Evolutionary conservation across 768 basidiomycete genomes (phyloP).

Genomic region (Boletus edulis): DNA sequence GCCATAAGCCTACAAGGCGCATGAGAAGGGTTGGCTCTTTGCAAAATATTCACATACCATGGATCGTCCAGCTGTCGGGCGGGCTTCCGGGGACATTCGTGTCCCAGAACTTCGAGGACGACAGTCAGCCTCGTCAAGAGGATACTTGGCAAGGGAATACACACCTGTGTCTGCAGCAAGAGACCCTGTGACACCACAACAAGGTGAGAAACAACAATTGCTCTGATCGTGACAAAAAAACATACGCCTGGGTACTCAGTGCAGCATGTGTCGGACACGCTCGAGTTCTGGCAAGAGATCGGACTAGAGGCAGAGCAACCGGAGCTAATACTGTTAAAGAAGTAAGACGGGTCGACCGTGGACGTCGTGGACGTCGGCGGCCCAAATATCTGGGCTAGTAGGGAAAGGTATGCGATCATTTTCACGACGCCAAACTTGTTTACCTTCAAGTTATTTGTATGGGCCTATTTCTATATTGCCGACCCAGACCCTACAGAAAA

Average conservation of each 20-base stretch:
- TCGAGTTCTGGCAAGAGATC: conserved; percentile 54
- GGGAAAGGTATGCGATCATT: conserved; percentile 19
- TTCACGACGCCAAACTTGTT: neutral
- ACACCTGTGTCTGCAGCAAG: conserved; percentile 53
- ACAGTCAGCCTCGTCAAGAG: neutral
- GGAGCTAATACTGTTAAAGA: conserved; percentile 41
- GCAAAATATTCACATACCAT: conserved; percentile 42
- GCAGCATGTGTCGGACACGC: conserved; percentile 55
- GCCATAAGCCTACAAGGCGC: conserved; percentile 56
- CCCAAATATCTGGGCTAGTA: conserved; percentile 23
- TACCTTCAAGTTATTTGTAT: neutral
- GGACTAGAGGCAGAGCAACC: conserved; percentile 50
- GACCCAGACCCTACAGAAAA: no score
- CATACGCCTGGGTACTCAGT: conserved; percentile 65
- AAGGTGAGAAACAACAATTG: neutral
- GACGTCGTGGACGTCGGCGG: conserved; percentile 18
- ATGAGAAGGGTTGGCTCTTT: neutral
- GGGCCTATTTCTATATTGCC: no score
- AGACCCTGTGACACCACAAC: conserved; percentile 43
- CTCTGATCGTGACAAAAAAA: neutral
- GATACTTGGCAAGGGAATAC: neutral
- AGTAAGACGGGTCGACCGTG: conserved; percentile 17
- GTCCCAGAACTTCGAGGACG: conserved; percentile 64
- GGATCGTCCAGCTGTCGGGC: conserved; percentile 69
- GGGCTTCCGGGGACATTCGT: conserved; percentile 63